These are phyloP conservation scores for Umbellularia californica DNA, from an alignment of 164 flowering plant genomes.

Conservation along the genomic window DNA sequence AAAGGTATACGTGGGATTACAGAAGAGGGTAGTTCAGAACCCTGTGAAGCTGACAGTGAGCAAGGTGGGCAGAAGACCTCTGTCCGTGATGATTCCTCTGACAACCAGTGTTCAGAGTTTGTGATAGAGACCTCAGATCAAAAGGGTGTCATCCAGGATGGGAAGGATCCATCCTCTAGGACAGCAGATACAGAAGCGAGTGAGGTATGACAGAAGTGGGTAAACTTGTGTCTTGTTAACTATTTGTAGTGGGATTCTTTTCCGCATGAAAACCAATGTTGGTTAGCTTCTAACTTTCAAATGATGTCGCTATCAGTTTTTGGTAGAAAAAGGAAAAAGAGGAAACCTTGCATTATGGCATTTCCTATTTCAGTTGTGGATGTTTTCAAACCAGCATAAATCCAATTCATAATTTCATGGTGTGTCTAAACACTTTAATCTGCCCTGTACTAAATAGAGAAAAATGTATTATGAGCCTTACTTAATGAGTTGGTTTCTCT, in stretches of 20 bases:
- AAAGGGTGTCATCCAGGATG: constrained; percentile 47
- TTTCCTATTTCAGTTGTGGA: neutral
- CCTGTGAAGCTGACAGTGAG: constrained; percentile 45
- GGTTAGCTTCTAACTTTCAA: neutral
- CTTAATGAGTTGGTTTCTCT: constrained; percentile 1
- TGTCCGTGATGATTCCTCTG: constrained; percentile 32
- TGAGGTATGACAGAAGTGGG: constrained; percentile 48
- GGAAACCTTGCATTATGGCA: neutral
- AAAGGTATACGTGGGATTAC: constrained; percentile 79
- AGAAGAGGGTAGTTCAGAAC: constrained; percentile 61
- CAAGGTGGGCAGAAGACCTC: constrained; percentile 25
- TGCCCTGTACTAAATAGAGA: neutral
- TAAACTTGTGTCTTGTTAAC: neutral
- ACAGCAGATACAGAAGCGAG: constrained; percentile 53
- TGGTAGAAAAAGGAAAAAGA: neutral
- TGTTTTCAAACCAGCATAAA: neutral
- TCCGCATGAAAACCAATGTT: neutral
- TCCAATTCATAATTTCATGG: neutral
- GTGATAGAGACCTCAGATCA: constrained; percentile 36
- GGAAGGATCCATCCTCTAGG: constrained; percentile 46
- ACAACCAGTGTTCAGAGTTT: constrained; percentile 30
- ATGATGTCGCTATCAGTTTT: neutral
- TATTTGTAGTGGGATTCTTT: neutral
- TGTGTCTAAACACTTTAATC: neutral
- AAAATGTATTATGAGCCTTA: neutral